Base-by-base conservation (phyloP, 345 rosid species). In the Gossypium bickii region DNA sequence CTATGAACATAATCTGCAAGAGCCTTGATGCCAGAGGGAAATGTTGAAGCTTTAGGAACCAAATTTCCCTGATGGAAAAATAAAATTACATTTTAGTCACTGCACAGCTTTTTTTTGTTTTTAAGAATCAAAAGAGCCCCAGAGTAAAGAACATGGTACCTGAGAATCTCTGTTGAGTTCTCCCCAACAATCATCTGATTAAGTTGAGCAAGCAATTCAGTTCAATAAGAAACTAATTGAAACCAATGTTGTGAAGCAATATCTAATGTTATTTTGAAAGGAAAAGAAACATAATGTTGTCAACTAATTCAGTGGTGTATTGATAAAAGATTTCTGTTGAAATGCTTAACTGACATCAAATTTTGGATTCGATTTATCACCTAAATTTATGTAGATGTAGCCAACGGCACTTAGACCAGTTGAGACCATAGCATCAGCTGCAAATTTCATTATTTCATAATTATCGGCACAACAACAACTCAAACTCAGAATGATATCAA, bases 371-470 rank as follows among this genome's bases (percentile, higher is more conserved):
- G 7, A 34, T 34, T 22, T 41, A 52, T 18, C 38, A 79, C 77
- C 85, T 44, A 82, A 22, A 38, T 82, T 82, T 12, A 82, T 67
- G 64, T 82, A 82, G 9, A 15, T 57, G 59, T 79, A 82, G 12
- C 80, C 80, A 2, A 80, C 68, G 71, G 72, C 76, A 24, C 85
- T 74, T 57, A 86, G 82, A 65, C 89, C 91, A 56, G 72, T 81
- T 20, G 89, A 83, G 38, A 88, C 84, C 56, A 88, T 58, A 24
- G 85, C 86, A 77, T 88, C 91, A 64, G 88, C 89, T 82, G 80
- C 41, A 61, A 67, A 25, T 4, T 41, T 51, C 29, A 1, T 61
- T 73, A 8, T 48, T 10, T 29, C 62, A 71, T 29, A 8, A 53
- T 53, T 11, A 38, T 52, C 74, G 38, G 29, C 29, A 12, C 7